Conservation (phyloP, 257 asterid species). For the Ehretia macrophylla region DNA sequence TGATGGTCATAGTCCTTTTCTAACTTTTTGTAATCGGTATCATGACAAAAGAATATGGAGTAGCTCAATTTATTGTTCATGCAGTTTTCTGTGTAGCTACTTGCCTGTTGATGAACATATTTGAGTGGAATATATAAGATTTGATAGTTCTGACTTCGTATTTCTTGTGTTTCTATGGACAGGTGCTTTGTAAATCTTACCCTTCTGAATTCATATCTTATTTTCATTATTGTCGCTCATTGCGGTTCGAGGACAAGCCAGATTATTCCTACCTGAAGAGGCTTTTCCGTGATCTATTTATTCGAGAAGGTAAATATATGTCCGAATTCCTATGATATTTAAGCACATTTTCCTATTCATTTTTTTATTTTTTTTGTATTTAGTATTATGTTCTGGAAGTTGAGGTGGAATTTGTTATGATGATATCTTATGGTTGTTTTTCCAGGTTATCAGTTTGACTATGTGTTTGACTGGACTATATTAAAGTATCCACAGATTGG, state of each 20-base stretch:
- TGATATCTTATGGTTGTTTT: background rate
- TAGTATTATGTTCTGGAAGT: no score
- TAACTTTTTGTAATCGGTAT: no score
- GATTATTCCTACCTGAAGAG: constrained; percentile 88
- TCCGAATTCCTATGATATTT: no score
- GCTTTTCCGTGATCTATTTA: constrained; percentile 75
- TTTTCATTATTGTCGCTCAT: constrained; percentile 89
- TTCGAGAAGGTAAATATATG: constrained; percentile 60
- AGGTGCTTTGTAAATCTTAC: constrained; percentile 90
- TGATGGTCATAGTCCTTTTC: no score
- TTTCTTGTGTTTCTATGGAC: background rate
- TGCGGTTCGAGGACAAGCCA: constrained; percentile 86
- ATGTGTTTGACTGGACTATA: constrained; percentile 90
- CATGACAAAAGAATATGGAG: no score
- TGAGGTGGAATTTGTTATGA: background rate
- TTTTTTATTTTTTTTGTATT: constrained; percentile 3
- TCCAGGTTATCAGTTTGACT: constrained; percentile 84
- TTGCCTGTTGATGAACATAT: no score
- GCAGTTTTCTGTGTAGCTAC: no score
- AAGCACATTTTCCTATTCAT: no score
- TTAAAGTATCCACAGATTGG: constrained; percentile 49
- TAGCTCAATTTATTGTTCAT: no score
- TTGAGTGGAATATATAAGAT: no score
- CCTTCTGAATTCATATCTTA: constrained; percentile 86
- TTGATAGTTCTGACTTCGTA: no score